Evolutionary conservation across 2,329 filamentous ascomycete genomes (phyloP), one percentile per base, ranked within the genome.

Genomic region (Lasiodiplodia gonubiensis): DNA sequence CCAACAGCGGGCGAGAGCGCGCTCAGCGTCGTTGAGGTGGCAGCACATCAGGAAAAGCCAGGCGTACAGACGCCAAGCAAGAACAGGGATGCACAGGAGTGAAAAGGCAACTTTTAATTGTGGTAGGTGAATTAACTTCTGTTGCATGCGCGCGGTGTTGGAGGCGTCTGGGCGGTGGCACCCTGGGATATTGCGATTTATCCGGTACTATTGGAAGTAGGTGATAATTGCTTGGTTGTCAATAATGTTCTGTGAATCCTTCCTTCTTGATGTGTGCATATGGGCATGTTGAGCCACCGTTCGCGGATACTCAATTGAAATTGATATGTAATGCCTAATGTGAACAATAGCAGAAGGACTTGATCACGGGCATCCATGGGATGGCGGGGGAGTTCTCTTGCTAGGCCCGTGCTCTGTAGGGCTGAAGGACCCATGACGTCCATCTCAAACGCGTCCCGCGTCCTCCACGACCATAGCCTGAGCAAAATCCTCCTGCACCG

Each of bases 51-150:
- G 35, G 79, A 77, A 68, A 78, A 78, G 68, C 78, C 79, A 11
- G 79, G 79, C 12, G 79, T 83, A 23, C 72, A 78, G 67, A 80
- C 78, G 25, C 79, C 79, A 16, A 80, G 78, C 69, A 64, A 65
- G 39, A 57, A 30, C n/a, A 37, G 66, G n/a, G 66, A 52, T 27
- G 21, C 27, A 7, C 59, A 63, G 27, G 59, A 57, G 10, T 18
- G 14, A 51, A 30, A 37, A 14, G n/a, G 27, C 35, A 30, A 39
- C 10, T 21, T 21, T 21, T 55, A 23, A 48, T 35, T 18, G 10
- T 5, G 8, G 23, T 21, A 30, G 35, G 52, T 35, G 27, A 49
- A 21, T 63, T 23, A 51, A 51, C n/a, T 27, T 51, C 57, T 61
- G n/a, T 5, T 37, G 59, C 59, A 63, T 63, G 18, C n/a, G n/a